Conservation (phyloP, 495 filamentous ascomycete species). For the Neurospora sp. region DNA sequence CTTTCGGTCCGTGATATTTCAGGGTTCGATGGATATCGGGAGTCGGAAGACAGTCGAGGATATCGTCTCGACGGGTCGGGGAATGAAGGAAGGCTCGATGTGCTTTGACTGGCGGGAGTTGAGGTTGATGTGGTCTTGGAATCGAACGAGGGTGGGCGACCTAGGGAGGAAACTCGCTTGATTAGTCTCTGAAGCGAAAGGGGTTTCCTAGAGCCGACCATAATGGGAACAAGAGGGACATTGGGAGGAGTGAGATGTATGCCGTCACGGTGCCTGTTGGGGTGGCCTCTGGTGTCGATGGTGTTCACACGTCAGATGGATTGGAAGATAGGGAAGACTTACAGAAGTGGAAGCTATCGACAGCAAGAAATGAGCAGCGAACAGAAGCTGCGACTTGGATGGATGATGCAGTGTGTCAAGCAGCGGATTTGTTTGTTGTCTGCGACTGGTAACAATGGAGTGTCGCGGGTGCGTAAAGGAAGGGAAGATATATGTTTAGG, state of each 20-base stretch:
- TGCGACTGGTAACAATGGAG: background rate
- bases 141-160: constrained; percentile 5
- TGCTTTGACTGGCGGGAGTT: background rate
- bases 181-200: constrained; percentile 19
- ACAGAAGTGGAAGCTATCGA: background rate
- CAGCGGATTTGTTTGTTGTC: background rate
- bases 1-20: background rate
- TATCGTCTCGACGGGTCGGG: constrained; percentile 2
- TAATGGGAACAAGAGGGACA: constrained; percentile 1
- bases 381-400: background rate
- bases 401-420: background rate
- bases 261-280: background rate
- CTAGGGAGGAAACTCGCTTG: constrained; percentile 9
- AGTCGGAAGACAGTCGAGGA: background rate
- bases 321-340: background rate
- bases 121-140: background rate
- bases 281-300: background rate
- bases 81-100: background rate
- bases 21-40: background rate
- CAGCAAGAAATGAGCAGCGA: background rate
- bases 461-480: background rate
- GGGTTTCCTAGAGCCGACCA: constrained; percentile 7
- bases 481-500: background rate
- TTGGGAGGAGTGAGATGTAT: background rate
- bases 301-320: background rate